A percentile compares a stretch with the other conserved stretches of the same genome.
phyloP scores from a whole-genome alignment of 352 stramenopile species.

The Phytophthora melonis region DNA sequence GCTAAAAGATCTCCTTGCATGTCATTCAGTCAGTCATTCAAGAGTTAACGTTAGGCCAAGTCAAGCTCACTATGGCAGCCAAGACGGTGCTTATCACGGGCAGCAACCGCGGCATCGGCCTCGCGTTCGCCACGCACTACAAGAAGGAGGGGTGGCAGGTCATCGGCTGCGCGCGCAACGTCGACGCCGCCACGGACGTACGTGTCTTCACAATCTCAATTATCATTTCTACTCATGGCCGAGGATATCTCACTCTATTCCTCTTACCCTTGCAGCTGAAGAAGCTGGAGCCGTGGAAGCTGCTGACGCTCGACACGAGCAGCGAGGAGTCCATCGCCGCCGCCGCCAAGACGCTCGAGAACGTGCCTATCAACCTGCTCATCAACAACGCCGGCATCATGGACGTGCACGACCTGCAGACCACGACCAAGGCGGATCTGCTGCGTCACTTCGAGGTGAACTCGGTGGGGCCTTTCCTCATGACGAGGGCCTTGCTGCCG shows the following conservation, averaged over 20 bases:
- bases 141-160: conserved; percentile 40
- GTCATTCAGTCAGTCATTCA: neutral
- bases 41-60: too few species aligned
- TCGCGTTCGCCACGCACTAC: conserved; percentile 43
- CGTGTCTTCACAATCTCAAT: conserved; percentile 3
- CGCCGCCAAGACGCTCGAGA: conserved; percentile 46
- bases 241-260: too few species aligned
- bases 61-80: conserved; percentile 21
- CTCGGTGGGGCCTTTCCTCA: conserved; percentile 61
- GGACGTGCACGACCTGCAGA: conserved; percentile 40
- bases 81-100: conserved; percentile 48
- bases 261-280: too few species aligned
- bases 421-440: conserved; percentile 56
- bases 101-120: conserved; percentile 42
- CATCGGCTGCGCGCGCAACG: conserved; percentile 40
- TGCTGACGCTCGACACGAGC: conserved; percentile 47
- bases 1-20: conserved; percentile 1
- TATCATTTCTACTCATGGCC: too few species aligned
- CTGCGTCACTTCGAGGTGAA: conserved; percentile 77
- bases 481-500: conserved; percentile 59
- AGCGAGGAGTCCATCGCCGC: conserved; percentile 48
- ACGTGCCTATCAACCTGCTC: conserved; percentile 61
- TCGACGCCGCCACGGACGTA: conserved; percentile 27
- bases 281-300: conserved; percentile 35
- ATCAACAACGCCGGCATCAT: conserved; percentile 76